A percentile compares a stretch with the other conserved stretches of the same genome.
phyloP scores from a whole-genome alignment of 805 yeast genomes.

The Peterozyma toletana region DNA sequence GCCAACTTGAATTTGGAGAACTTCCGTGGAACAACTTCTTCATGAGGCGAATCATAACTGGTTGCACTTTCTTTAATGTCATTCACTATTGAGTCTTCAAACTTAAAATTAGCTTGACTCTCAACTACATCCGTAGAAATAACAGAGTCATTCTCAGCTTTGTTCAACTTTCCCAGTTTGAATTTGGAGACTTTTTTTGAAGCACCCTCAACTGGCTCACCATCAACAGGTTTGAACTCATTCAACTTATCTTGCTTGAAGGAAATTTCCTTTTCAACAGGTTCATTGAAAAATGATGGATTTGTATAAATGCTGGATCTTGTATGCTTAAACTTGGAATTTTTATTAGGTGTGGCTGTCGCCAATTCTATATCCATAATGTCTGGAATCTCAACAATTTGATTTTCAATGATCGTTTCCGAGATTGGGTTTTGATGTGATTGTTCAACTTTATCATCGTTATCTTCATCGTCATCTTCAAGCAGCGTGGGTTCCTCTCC shows the following conservation, averaged over 20 bases:
- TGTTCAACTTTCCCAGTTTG: background rate
- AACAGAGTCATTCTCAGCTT: too few relatives aligned
- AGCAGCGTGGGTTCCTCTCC: background rate
- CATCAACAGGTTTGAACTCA: too few relatives aligned
- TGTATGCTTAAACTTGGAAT: constrained; percentile 1
- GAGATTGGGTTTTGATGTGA: background rate
- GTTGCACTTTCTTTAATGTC: too few relatives aligned
- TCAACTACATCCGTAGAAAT: too few relatives aligned
- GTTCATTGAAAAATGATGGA: background rate
- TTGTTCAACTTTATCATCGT: background rate
- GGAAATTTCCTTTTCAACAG: background rate
- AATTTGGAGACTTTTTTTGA: constrained; percentile 1
- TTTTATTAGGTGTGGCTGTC: background rate
- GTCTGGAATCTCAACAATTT: constrained; percentile 5
- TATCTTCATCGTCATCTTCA: background rate
- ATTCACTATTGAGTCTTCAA: too few relatives aligned
- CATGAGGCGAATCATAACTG: too few relatives aligned
- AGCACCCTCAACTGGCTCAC: too few relatives aligned
- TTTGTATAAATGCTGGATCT: background rate
- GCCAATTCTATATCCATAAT: background rate
- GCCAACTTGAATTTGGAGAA: too few relatives aligned
- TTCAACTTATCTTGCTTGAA: too few relatives aligned
- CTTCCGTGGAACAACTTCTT: too few relatives aligned
- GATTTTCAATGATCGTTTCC: constrained; percentile 3
- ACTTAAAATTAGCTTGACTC: too few relatives aligned